Evolutionary conservation across 2,329 filamentous ascomycete species (phyloP).

Genomic region (Beauveria caledonica): DNA sequence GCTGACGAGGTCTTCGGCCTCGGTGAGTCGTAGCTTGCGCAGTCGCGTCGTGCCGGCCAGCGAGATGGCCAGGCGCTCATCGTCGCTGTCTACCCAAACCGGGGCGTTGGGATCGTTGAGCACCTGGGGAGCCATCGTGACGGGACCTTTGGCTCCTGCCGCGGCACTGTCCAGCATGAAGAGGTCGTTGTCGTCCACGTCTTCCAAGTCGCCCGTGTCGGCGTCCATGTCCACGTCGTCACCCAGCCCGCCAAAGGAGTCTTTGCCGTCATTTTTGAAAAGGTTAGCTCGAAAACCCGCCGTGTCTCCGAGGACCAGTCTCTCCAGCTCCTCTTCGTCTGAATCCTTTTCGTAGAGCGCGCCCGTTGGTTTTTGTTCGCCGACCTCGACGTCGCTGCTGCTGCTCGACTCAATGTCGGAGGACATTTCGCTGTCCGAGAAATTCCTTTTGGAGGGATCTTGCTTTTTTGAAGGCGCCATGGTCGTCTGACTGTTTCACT

Average conservation of each 20-base stretch:
- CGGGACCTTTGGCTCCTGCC: conserved; percentile 27
- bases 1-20: conserved; percentile 76
- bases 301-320: conserved; percentile 79
- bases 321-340: conserved; percentile 78
- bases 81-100: conserved; percentile 92
- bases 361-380: conserved; percentile 14
- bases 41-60: conserved; percentile 66
- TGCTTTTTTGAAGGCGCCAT: conserved; percentile 27
- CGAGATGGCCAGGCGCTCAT: conserved; percentile 79
- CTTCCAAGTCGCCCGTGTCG: conserved; percentile 47
- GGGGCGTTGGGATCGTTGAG: conserved; percentile 34
- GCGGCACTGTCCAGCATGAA: conserved; percentile 73
- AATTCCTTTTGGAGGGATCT: conserved; percentile 23
- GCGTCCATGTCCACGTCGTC: conserved; percentile 35
- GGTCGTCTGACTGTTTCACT: conserved; percentile 13
- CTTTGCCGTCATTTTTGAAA: conserved; percentile 36
- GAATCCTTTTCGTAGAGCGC: conserved; percentile 59
- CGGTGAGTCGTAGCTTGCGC: conserved; percentile 73
- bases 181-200: conserved; percentile 66
- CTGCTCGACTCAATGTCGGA: conserved; percentile 16
- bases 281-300: conserved; percentile 72
- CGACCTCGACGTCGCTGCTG: conserved; percentile 22
- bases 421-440: conserved; percentile 17
- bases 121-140: conserved; percentile 16
- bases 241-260: conserved; percentile 27